These are phyloP conservation scores for Gryganskiella cystojenkinii DNA, from an alignment of 192 early-diverging fungal genomes.

Conservation along the genomic window DNA sequence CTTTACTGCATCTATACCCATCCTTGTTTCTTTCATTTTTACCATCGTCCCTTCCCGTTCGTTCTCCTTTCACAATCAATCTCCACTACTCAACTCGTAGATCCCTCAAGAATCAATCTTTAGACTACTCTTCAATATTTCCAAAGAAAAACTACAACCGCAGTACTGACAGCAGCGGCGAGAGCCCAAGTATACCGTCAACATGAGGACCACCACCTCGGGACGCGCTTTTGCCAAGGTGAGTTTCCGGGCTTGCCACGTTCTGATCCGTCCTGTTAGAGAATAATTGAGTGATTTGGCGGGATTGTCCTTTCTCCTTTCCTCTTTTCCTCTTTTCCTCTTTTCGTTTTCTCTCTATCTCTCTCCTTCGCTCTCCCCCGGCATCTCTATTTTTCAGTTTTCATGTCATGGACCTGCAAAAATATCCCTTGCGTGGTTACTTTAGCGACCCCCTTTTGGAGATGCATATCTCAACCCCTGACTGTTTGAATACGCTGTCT, in stretches of 20 bases:
- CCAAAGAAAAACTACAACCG: not conserved
- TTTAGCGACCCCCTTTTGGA: not conserved
- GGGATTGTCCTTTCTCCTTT: not conserved
- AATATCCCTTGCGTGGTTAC: not conserved
- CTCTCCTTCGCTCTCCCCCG: not conserved
- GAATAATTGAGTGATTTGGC: too few relatives aligned
- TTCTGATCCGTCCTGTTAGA: too few relatives aligned
- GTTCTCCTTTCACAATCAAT: not conserved
- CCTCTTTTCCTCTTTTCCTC: not conserved
- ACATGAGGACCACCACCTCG: slow-evolving; percentile 67
- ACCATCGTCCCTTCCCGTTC: not conserved
- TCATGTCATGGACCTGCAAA: slow-evolving; percentile 6
- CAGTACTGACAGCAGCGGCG: not conserved
- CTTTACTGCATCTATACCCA: not conserved
- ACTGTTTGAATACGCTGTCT: not conserved
- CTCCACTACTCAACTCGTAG: too few relatives aligned
- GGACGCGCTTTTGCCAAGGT: slow-evolving; percentile 71
- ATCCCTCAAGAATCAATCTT: not conserved
- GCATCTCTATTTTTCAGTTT: not conserved
- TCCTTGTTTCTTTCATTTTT: not conserved
- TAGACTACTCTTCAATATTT: too few relatives aligned
- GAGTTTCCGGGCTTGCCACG: too few relatives aligned
- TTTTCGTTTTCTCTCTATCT: not conserved
- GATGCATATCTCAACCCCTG: not conserved
- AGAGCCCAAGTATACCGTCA: slow-evolving; percentile 18